Evolutionary conservation across 306 rosid species (phyloP).

Genomic region (Senna tora): DNA sequence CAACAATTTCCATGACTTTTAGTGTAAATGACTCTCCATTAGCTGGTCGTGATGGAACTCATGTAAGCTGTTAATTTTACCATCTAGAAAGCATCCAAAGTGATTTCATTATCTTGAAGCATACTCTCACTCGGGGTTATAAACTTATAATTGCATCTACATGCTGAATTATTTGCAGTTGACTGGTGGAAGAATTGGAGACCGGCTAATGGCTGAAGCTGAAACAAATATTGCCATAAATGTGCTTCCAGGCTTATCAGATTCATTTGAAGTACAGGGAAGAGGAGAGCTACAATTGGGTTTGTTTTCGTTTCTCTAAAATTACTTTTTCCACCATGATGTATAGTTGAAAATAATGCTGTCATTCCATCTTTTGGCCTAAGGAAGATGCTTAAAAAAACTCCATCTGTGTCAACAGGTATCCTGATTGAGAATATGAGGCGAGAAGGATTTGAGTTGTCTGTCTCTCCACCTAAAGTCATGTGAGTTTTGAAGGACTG

Average conservation of each 20-base stretch:
- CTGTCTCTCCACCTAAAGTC: constrained; percentile 97
- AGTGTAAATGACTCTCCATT: constrained; percentile 97
- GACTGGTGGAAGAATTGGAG: constrained; percentile 94
- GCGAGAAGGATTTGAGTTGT: constrained; percentile 95
- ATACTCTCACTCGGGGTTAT: not conserved
- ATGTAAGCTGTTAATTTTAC: constrained; percentile 64
- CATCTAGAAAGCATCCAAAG: not conserved
- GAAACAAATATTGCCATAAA: constrained; percentile 98
- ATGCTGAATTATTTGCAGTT: constrained; percentile 52
- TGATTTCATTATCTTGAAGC: not conserved
- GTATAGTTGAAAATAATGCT: not conserved
- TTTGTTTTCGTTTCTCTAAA: constrained; percentile 47
- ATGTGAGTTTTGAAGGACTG: constrained; percentile 68
- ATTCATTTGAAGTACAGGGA: constrained; percentile 96
- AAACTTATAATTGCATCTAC: constrained; percentile 5
- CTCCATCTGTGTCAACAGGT: constrained; percentile 58
- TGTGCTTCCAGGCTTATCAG: constrained; percentile 93
- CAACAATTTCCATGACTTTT: constrained; percentile 98
- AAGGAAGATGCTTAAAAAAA: constrained; percentile 31
- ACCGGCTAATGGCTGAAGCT: constrained; percentile 87
- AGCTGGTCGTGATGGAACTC: constrained; percentile 97
- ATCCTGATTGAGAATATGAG: constrained; percentile 98
- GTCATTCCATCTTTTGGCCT: constrained; percentile 18
- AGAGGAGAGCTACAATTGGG: constrained; percentile 99
- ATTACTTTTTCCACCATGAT: constrained; percentile 32